A percentile compares a stretch with the other conserved stretches of the same genome.
phyloP scores from a whole-genome alignment of 176 grass and related monocot genomes.

The Triticum timopheevii region DNA sequence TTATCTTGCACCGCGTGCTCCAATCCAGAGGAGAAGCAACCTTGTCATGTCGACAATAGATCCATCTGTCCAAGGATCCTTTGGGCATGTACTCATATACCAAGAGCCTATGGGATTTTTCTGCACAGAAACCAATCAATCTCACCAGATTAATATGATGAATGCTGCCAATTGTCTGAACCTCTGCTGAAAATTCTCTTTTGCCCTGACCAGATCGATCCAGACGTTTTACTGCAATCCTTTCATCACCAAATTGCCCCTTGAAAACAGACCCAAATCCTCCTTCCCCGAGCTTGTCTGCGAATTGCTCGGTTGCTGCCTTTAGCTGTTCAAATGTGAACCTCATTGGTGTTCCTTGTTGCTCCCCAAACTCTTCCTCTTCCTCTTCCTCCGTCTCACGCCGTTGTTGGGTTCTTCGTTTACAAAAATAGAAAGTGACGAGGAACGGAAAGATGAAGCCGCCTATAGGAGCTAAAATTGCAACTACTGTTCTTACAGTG shows the following conservation, averaged over 20 bases:
- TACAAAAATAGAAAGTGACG: neutral
- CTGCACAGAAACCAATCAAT: neutral
- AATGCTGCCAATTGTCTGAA: neutral
- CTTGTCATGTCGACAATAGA: neutral
- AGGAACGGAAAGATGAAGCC: neutral
- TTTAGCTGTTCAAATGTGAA: neutral
- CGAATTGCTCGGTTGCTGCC: neutral
- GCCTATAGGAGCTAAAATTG: neutral
- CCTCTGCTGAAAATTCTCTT: neutral
- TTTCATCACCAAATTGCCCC: neutral
- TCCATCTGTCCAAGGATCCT: constrained; percentile 14
- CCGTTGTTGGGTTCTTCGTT: neutral
- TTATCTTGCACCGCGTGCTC: neutral
- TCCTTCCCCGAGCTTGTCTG: neutral
- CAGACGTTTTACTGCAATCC: neutral
- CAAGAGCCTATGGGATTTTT: neutral
- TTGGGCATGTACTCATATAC: constrained; percentile 16
- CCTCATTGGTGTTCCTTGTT: neutral
- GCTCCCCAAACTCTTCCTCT: neutral
- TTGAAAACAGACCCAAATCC: neutral
- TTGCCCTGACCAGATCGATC: neutral
- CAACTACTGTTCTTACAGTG: neutral
- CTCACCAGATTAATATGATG: neutral
- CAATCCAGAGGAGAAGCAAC: neutral
- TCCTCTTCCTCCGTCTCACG: neutral